phyloP scores from a whole-genome alignment of 208 protist genomes.

The Kentomonas sorsogonicus region DNA sequence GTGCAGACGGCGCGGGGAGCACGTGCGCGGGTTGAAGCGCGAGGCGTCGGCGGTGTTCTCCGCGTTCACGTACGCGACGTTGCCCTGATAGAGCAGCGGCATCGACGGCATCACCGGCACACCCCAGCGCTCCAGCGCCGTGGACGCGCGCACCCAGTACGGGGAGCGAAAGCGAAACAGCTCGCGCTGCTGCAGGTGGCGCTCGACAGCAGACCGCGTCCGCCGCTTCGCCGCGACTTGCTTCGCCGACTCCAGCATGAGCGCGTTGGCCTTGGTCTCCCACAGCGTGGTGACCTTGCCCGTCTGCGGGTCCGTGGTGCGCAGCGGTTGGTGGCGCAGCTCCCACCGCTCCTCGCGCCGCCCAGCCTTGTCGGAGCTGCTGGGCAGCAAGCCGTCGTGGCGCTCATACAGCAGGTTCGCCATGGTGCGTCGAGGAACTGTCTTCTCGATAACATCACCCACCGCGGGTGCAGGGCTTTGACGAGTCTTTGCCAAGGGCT shows the following conservation, averaged over 20 bases:
- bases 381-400: no score
- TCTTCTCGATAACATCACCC: no score
- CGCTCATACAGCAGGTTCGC: no score
- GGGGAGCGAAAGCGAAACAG: slow-evolving; percentile 33
- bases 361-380: not conserved
- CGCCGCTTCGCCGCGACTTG: no score
- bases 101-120: slow-evolving; percentile 18
- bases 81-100: slow-evolving; percentile 11
- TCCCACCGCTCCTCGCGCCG: not conserved
- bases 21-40: slow-evolving; percentile 26
- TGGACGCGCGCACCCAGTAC: slow-evolving; percentile 35
- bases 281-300: not conserved
- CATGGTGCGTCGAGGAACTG: no score
- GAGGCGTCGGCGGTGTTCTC: slow-evolving; percentile 59
- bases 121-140: slow-evolving; percentile 27
- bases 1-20: slow-evolving; percentile 21
- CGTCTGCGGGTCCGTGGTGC: not conserved
- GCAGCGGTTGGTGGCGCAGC: not conserved
- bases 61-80: slow-evolving; percentile 29
- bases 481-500: no score
- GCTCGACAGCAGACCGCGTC: no score
- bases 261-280: not conserved
- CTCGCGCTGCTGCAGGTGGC: not conserved
- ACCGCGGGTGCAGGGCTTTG: no score
- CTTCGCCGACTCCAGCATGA: no score